Evolutionary conservation across 495 filamentous ascomycete genomes (phyloP).

Genomic region (Thermochaetoides thermophila): DNA sequence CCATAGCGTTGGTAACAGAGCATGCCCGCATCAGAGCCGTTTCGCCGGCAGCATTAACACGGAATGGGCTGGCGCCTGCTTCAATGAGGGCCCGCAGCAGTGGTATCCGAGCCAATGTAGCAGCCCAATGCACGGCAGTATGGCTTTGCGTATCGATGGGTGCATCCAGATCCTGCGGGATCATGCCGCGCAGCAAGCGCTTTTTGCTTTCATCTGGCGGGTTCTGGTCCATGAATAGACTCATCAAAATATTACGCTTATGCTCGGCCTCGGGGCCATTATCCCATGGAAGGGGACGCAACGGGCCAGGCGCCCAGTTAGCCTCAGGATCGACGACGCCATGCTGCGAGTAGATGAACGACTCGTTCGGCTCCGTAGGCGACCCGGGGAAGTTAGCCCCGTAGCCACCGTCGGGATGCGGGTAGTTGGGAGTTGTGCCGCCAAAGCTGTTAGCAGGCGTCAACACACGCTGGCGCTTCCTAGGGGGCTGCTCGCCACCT

Average conservation of each 20-base stretch:
- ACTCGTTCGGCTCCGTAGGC: slow-evolving; percentile 77
- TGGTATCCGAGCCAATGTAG: slow-evolving; percentile 73
- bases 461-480: slow-evolving; percentile 51
- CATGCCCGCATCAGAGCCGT: slow-evolving; percentile 83
- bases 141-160: slow-evolving; percentile 78
- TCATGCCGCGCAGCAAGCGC: slow-evolving; percentile 38
- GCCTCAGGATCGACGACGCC: slow-evolving; percentile 34
- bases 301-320: slow-evolving; percentile 39
- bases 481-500: slow-evolving; percentile 57
- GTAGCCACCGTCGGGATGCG: slow-evolving; percentile 41
- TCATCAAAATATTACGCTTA: slow-evolving; percentile 67
- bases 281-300: slow-evolving; percentile 57
- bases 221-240: slow-evolving; percentile 67
- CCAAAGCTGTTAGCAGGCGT: slow-evolving; percentile 34
- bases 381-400: slow-evolving; percentile 36
- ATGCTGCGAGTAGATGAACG: slow-evolving; percentile 58
- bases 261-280: slow-evolving; percentile 49
- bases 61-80: slow-evolving; percentile 69
- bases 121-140: slow-evolving; percentile 93
- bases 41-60: slow-evolving; percentile 77
- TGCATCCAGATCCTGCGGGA: slow-evolving; percentile 71
- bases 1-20: slow-evolving; percentile 78
- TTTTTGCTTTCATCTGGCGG: slow-evolving; percentile 38
- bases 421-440: slow-evolving; percentile 21
- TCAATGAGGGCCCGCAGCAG: slow-evolving; percentile 65